These are phyloP conservation scores for Spathaspora hagerdaliae DNA, from an alignment of 805 yeast genomes.

Conservation along the genomic window DNA sequence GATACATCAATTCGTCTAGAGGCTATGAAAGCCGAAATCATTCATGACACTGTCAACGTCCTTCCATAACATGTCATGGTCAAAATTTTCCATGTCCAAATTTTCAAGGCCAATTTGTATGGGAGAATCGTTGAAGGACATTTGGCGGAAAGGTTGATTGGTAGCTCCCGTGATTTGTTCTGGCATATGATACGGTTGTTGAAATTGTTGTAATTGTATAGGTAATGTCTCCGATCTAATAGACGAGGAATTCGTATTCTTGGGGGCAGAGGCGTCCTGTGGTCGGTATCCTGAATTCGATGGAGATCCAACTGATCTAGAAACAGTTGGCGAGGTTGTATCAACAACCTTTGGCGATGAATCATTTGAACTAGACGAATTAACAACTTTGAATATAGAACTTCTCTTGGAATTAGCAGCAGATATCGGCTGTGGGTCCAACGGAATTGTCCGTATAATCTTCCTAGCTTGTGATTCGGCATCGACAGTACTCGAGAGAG, in stretches of 20 bases:
- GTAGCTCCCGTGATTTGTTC: background rate
- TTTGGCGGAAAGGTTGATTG: background rate
- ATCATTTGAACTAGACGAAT: conserved; percentile 21
- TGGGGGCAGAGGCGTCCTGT: background rate
- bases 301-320: background rate
- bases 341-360: conserved; percentile 22
- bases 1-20: conserved; percentile 9
- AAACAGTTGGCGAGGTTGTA: conserved; percentile 8
- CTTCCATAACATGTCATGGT: conserved; percentile 61
- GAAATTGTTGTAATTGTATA: background rate
- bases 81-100: conserved; percentile 39
- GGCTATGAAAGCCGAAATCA: conserved; percentile 82
- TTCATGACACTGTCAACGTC: conserved; percentile 89
- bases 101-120: conserved; percentile 25
- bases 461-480: conserved; percentile 72
- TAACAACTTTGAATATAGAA: conserved; percentile 35
- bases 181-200: background rate
- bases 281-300: background rate
- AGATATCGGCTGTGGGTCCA: conserved; percentile 78
- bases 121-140: conserved; percentile 19
- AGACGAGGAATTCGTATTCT: background rate
- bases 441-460: conserved; percentile 73
- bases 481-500: conserved; percentile 51
- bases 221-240: background rate
- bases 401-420: conserved; percentile 30